phyloP scores from a whole-genome alignment of 371 early-diverging fungal species.

The Apophysomyces ossiformis region DNA sequence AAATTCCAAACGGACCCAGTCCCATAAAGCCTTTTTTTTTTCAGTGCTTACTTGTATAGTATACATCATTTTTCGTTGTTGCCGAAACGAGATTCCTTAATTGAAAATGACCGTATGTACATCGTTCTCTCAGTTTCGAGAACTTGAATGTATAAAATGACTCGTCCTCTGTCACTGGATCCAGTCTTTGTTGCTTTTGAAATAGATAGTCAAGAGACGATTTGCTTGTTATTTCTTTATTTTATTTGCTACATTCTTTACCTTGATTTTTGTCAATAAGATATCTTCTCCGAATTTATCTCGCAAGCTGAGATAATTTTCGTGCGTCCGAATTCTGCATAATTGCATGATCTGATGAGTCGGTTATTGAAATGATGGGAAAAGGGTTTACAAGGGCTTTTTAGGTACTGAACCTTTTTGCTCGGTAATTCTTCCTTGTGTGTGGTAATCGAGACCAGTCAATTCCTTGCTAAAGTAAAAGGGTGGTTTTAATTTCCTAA shows the following conservation, averaged over 20 bases:
- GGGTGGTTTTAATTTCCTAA: too few relatives aligned
- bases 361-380: constrained; percentile 5
- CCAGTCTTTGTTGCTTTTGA: neutral
- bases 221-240: neutral
- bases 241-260: neutral
- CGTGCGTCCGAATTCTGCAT: constrained; percentile 8
- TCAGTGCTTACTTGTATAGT: constrained; percentile 57
- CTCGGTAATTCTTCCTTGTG: constrained; percentile 29
- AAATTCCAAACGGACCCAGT: neutral
- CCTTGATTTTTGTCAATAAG: neutral
- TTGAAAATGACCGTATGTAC: constrained; percentile 70
- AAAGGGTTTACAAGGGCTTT: too few relatives aligned
- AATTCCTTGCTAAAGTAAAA: constrained; percentile 41
- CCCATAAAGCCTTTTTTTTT: neutral
- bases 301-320: constrained; percentile 8
- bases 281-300: neutral
- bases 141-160: constrained; percentile 47
- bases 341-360: constrained; percentile 8
- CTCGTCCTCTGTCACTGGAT: constrained; percentile 20
- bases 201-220: neutral
- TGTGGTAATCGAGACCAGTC: constrained; percentile 32
- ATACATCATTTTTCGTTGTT: constrained; percentile 74
- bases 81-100: constrained; percentile 78
- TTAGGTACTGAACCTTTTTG: constrained; percentile 28
- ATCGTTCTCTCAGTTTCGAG: constrained; percentile 41